These are phyloP conservation scores for Kuraishia molischiana DNA, from an alignment of 805 yeast genomes.

Conservation along the genomic window DNA sequence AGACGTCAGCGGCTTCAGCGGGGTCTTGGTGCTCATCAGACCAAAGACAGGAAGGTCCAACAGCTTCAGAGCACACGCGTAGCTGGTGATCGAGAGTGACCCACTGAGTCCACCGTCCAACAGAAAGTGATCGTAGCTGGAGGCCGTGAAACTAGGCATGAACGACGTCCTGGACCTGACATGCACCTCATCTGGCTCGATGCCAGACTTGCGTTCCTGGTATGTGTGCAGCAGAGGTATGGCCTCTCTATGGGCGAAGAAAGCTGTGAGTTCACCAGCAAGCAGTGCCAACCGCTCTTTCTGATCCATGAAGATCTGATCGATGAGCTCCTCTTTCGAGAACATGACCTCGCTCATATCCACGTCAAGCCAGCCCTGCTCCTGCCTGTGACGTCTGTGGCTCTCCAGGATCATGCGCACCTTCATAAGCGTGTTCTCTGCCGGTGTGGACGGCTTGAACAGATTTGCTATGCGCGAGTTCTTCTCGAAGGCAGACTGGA, in stretches of 20 bases:
- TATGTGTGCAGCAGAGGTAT: slow-evolving; percentile 17
- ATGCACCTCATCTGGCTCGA: not conserved
- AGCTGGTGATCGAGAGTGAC: slow-evolving; percentile 1
- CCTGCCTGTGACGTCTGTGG: not conserved
- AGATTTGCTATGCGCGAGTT: not conserved
- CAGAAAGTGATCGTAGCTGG: slow-evolving; percentile 1
- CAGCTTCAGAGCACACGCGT: slow-evolving; percentile 1
- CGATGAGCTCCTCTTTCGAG: not conserved
- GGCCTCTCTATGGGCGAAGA: slow-evolving; percentile 13
- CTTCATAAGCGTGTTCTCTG: slow-evolving; percentile 3
- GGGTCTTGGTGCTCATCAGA: not conserved
- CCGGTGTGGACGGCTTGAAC: not conserved
- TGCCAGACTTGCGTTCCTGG: slow-evolving; percentile 12
- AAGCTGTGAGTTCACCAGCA: slow-evolving; percentile 21
- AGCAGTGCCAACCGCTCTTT: slow-evolving; percentile 12
- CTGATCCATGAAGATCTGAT: not conserved
- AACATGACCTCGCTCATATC: not conserved
- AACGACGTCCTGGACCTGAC: not conserved
- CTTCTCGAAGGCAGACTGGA: slow-evolving; percentile 3
- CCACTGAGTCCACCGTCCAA: slow-evolving; percentile 2
- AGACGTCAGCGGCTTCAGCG: slow-evolving; percentile 9
- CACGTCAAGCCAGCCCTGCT: not conserved
- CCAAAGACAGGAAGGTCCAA: slow-evolving; percentile 4
- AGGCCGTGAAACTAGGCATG: slow-evolving; percentile 3
- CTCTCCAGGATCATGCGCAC: slow-evolving; percentile 2